Base-by-base conservation (phyloP, 371 early-diverging fungal species). In the Mucor saturninus region DNA sequence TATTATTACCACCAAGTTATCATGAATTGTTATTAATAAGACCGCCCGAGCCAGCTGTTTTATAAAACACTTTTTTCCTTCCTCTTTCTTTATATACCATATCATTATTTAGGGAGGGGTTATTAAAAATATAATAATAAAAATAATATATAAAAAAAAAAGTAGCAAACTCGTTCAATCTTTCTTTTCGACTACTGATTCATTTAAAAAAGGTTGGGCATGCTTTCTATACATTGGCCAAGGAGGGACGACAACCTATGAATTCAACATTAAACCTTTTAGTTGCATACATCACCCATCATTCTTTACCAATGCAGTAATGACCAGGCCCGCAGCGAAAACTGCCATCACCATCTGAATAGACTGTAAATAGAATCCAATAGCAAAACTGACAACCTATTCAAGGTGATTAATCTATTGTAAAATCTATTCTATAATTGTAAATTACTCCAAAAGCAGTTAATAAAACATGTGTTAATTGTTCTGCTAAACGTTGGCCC, bases 191-290 rank as follows among this genome's bases (percentile, higher is more conserved):
- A 40, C 40, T 8, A 52, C 31, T 40, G 11, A 46, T 52, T 38
- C n/a, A 48, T 35, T 21, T 26, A 66, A 56, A 42, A 61, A 67
- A 14, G 67, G 62, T 42, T 67, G 67, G 56, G 71, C 67, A 26
- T 66, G 57, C 35, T 67, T 62, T 21, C 63, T 71, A 31, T 71
- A 71, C 54, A 64, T 54, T 52, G 71, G 67, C 71, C 71, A 71
- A 51, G 71, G 67, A 29, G 67, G 67, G 29, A 71, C 37, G n/a
- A 63, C 67, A 38, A 53, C 50, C 71, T 71, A 37, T 8, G 35
- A 5, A 60, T 42, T 6, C 21, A 56, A 37, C 28, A 43, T 29
- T 39, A 55, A 39, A 15, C n/a, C 0, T 39, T 51, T 29, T 35
- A 51, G 8, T n/a, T 46, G n/a, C 8, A 4, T 46, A 21, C 21